These are phyloP conservation scores for Teratosphaeriaceae sp. DNA, from an alignment of 2,329 filamentous ascomycete species.

Conservation along the genomic window DNA sequence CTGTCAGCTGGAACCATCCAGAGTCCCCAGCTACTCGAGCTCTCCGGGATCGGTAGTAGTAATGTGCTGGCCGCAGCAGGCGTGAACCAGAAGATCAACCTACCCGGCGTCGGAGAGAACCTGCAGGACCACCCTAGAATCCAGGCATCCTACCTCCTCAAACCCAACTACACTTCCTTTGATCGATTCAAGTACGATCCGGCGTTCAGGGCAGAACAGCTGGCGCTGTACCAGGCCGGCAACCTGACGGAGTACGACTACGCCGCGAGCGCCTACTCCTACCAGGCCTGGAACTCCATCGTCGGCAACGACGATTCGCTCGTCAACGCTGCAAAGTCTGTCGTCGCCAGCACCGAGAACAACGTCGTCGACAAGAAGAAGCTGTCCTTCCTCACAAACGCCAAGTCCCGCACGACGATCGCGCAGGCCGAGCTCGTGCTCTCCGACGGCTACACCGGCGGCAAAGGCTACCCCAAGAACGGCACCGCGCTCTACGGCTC, in stretches of 20 bases:
- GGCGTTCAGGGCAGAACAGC: slow-evolving; percentile 33
- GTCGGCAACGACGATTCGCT: slow-evolving; percentile 25
- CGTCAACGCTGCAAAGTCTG: slow-evolving; percentile 27
- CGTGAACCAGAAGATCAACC: slow-evolving; percentile 38
- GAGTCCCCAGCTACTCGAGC: slow-evolving; percentile 53
- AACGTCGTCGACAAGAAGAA: slow-evolving; percentile 35
- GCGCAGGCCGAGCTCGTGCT: slow-evolving; percentile 41
- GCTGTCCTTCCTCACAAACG: slow-evolving; percentile 33
- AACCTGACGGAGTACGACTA: slow-evolving; percentile 35
- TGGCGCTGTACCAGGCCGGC: slow-evolving; percentile 31
- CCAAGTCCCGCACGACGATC: slow-evolving; percentile 19
- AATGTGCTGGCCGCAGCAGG: slow-evolving; percentile 41
- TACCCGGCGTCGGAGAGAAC: slow-evolving; percentile 47
- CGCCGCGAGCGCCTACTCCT: slow-evolving; percentile 36
- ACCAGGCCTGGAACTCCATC: slow-evolving; percentile 37
- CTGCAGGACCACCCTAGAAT: slow-evolving; percentile 30
- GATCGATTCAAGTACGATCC: slow-evolving; percentile 28
- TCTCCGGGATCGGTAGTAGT: slow-evolving; percentile 52
- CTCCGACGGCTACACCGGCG: slow-evolving; percentile 38
- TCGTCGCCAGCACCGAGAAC: slow-evolving; percentile 22
- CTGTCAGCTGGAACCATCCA: slow-evolving; percentile 51
- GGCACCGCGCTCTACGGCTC: slow-evolving; percentile 28
- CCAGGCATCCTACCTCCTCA: slow-evolving; percentile 24
- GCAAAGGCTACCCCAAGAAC: slow-evolving; percentile 32
- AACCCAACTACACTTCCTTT: slow-evolving; percentile 26